Base-by-base conservation (phyloP, 1,284 basidiomycete species). In the Pseudozyma thailandica region DNA sequence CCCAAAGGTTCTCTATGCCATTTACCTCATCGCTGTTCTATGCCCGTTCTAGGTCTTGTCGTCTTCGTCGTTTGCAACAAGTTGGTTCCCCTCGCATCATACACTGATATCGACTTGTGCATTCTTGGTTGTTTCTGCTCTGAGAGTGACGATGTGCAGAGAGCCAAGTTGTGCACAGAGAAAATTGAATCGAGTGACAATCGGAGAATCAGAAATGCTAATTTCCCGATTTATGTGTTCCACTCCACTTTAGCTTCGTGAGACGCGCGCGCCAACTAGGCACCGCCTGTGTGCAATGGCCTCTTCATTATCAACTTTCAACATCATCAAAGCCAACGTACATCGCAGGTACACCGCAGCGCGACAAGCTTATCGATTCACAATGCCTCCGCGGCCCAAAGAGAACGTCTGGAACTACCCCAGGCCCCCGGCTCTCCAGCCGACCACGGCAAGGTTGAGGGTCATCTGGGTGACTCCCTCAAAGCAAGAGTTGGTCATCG, bases 341-440 rank as follows among this genome's bases (percentile, higher is more conserved):
- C 33, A 35, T n/a, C 38, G 30, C 43, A 33, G 25, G 16, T 18
- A 35, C 30, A 2, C 5, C 31, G 20, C 23, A 27, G 28, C 37
- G 33, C 15, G 25, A 27, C 9, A 27, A 28, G 6, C 6, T 35
- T 16, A 31, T 27, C 43, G 26, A 23, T 16, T 16, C 45, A 57
- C 2, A 31, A 72, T 72, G 70, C 70, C 64, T 28, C 60, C 70
- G 20, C 50, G 70, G 57, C 70, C 64, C 13, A 72, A 68, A 33
- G 70, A 72, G 53, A 72, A 72, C 64, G 70, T 79, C 28, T 81
- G 80, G 80, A 71, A 72, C 52, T 81, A 81, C 44, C 80, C 80
- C 12, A 70, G 80, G 25, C 80, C 80, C 4, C 78, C 80, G 2
- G 72, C 74, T 6, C 65, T 80, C 4, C 72, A 79, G 58, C 63